Evolutionary conservation across 495 filamentous ascomycete genomes (phyloP), one percentile per base, ranked within the genome.

Genomic region (Ascobolus immersus): DNA sequence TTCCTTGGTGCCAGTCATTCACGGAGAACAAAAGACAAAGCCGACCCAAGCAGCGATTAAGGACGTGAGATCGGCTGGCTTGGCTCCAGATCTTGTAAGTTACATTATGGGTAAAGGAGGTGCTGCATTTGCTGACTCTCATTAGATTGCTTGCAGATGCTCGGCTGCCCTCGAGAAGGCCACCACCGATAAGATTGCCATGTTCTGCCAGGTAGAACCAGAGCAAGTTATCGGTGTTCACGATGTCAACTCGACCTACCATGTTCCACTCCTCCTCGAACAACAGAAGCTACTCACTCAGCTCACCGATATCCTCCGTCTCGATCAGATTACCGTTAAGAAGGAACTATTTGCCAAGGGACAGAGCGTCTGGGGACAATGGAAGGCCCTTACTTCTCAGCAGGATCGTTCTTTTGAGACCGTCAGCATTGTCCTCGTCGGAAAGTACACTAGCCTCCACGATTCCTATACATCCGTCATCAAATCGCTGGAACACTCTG

Each of bases 11-110:
- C 81, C 80, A 0, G 55, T 82, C 3, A 53, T 71, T 23, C 49
- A 65, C 31, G 66, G 73, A n/a, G 86, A 94, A 57, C 67, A 86
- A 55, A 96, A 94, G 69, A 93, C 80, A 10, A 96, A 96, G 54
- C 86, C 86, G 1, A 94, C 86, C 0, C 86, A 94, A 51, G 63
- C 73, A 40, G 78, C 86, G 22, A 80, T 92, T 50, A 71, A 69
- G 42, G 67, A 76, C 39, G 71, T 75, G 24, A 65, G 82, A 29
- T 51, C 48, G 39, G 70, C 73, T 41, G 84, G 86, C 44, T 51
- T 96, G 36, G 69, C 68, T 36, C 86, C 86, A 8, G 86, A 96
- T 51, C 52, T 92, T 43, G 65, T 73, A 49, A 37, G 61, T 51
- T 38, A 31, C 2, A 31, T 7, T 13, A 25, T 7, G 22, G 28